A percentile compares a stretch with the other conserved stretches of the same genome.
Evolutionary conservation across 2,329 filamentous ascomycete genomes (phyloP).

Genomic region (Aspergillus pseudotamarii): DNA sequence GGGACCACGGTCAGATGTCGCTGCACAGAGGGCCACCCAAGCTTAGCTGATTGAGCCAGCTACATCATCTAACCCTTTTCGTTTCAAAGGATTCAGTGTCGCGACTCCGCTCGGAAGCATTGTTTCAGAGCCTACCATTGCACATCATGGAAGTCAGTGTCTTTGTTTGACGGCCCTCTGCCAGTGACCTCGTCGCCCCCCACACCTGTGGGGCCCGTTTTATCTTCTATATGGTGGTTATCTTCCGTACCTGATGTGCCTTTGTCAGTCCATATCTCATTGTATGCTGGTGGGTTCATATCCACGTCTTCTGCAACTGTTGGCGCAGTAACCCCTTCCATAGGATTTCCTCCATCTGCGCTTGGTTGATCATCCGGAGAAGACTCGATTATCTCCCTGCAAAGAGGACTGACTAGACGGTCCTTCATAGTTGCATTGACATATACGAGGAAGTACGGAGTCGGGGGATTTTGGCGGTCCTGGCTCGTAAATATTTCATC

Average conservation of each 20-base stretch:
- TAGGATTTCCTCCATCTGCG: constrained; percentile 6
- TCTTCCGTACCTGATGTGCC: constrained; percentile 33
- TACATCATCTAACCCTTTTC: constrained; percentile 30
- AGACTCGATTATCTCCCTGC: constrained; percentile 43
- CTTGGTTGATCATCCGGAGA: constrained; percentile 10
- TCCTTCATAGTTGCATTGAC: constrained; percentile 69
- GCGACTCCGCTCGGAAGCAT: constrained; percentile 13
- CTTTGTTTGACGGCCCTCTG: constrained; percentile 17
- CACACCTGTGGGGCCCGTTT: background rate
- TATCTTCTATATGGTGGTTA: constrained; percentile 16
- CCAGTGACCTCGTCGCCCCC: constrained; percentile 12
- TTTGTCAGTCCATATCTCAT: constrained; percentile 26
- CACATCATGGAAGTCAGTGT: constrained; percentile 30
- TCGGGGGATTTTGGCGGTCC: constrained; percentile 64
- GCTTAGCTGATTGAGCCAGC: background rate
- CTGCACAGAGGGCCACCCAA: background rate
- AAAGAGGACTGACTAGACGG: constrained; percentile 61
- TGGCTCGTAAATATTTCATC: constrained; percentile 70
- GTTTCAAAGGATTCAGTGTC: constrained; percentile 38
- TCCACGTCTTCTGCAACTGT: constrained; percentile 25
- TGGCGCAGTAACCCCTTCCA: constrained; percentile 20
- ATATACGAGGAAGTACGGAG: constrained; percentile 83
- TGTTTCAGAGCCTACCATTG: constrained; percentile 31
- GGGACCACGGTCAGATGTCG: background rate
- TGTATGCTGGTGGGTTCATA: constrained; percentile 35